Evolutionary conservation across 1,139 yeast genomes (phyloP), one percentile per base, ranked within the genome.

Genomic region (Sugiyamaella castrensis): DNA sequence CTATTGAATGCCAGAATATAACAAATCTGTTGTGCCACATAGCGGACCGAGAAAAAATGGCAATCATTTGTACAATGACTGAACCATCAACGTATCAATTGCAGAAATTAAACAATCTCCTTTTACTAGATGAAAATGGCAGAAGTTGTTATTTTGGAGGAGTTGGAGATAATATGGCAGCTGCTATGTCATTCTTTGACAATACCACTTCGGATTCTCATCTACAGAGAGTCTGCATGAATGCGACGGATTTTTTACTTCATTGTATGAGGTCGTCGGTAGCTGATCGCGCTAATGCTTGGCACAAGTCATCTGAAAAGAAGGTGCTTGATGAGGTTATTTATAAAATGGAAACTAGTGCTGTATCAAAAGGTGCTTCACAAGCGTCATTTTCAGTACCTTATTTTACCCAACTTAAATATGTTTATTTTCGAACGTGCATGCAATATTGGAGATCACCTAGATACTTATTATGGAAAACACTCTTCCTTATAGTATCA

Each of bases 101-200:
- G 53, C 77, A 76, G 56, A 73, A 72, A 52, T 78, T 78, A 57
- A 82, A 78, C 56, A 70, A 78, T 55, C 65, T 77, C 49, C 61
- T 77, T 47, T 60, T 78, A 45, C 66, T 78, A 57, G 71, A 72
- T 57, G 73, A 72, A 53, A 81, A 81, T 56, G 87, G 87, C 53
- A 69, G 75, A 64, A 81, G 84, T 54, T 85, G 81, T 36, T 82
- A 82, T 64, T 81, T 80, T 62, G 86, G 86, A 53, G 83, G 80
- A 54, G 79, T 81, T 59, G 86, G 86, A 52, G 65, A 70, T 50
- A 72, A 74, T 57, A 79, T 84, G 51, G 45, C 61, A 10, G 70
- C 78, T 1, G 66, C 82, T 59, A 68, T 77, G 46, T 60, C 68
- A 37, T 82, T 82, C 60, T 82, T 82, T 57, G 84, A 80, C 63